These are phyloP conservation scores for Diaporthe helianthi DNA, from an alignment of 2,329 filamentous ascomycete species.

Conservation along the genomic window DNA sequence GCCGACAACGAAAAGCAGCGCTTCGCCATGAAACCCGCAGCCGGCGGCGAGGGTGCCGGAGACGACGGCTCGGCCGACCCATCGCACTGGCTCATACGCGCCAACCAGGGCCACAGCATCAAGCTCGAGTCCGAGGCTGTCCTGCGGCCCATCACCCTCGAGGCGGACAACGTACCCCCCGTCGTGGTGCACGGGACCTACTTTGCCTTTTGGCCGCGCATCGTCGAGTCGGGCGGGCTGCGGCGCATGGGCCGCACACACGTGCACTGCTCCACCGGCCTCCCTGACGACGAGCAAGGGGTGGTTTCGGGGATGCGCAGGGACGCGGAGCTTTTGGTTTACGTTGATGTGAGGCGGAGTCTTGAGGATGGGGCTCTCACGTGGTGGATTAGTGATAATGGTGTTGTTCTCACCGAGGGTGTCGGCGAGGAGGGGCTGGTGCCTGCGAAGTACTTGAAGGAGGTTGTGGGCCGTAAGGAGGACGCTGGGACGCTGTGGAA, in stretches of 20 bases:
- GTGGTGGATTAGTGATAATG: slow-evolving; percentile 84
- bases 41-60: not conserved
- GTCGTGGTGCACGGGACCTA: slow-evolving; percentile 89
- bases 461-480: slow-evolving; percentile 67
- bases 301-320: slow-evolving; percentile 83
- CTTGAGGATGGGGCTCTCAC: slow-evolving; percentile 65
- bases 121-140: slow-evolving; percentile 74
- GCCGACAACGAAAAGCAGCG: slow-evolving; percentile 86
- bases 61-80: slow-evolving; percentile 52
- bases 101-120: slow-evolving; percentile 94
- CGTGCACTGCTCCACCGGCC: slow-evolving; percentile 84
- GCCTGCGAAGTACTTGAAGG: slow-evolving; percentile 70
- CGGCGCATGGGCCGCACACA: slow-evolving; percentile 84
- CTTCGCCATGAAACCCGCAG: slow-evolving; percentile 75
- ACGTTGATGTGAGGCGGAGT: slow-evolving; percentile 74
- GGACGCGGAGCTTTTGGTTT: slow-evolving; percentile 79
- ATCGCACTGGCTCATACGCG: slow-evolving; percentile 83
- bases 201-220: slow-evolving; percentile 77
- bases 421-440: slow-evolving; percentile 66
- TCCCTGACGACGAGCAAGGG: slow-evolving; percentile 57
- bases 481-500: slow-evolving; percentile 73
- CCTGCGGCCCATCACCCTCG: slow-evolving; percentile 70
- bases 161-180: slow-evolving; percentile 64
- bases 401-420: slow-evolving; percentile 72
- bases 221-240: slow-evolving; percentile 78